A percentile compares a stretch with the other conserved stretches of the same genome.
Conservation (phyloP, 306 rosid species). For the Gynostemma pentaphyllum region DNA sequence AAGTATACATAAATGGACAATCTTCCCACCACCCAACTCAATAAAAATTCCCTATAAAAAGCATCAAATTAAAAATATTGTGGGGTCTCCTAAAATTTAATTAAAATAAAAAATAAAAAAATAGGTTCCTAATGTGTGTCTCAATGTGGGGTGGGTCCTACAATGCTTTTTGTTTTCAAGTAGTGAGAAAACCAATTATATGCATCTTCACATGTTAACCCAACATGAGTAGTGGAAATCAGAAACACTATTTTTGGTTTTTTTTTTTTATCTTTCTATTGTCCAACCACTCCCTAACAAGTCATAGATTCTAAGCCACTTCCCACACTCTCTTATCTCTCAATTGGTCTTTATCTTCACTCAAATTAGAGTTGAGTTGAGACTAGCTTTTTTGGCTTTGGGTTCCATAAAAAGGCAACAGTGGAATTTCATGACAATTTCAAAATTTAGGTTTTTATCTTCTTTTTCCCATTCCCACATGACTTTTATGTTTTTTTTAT, state of each 20-base stretch:
- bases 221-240: conserved; percentile 33
- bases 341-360: neutral
- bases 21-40: conserved; percentile 16
- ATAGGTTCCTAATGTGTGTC: neutral
- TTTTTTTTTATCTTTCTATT: too few species aligned
- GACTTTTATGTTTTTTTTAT: too few species aligned
- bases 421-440: neutral
- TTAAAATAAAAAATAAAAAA: too few species aligned
- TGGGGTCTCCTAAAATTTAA: neutral
- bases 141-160: conserved; percentile 25
- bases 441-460: neutral
- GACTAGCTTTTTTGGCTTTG: neutral
- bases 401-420: neutral
- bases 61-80: neutral
- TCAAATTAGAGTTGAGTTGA: neutral
- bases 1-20: conserved; percentile 28
- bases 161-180: conserved; percentile 17
- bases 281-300: neutral
- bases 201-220: conserved; percentile 32
- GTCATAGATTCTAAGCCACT: neutral
- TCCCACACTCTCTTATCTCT: neutral
- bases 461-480: neutral
- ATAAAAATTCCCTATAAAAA: neutral
- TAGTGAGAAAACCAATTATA: conserved; percentile 35
- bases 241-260: neutral